phyloP scores from a whole-genome alignment of 768 basidiomycete species.

The Boletus sensibilis region DNA sequence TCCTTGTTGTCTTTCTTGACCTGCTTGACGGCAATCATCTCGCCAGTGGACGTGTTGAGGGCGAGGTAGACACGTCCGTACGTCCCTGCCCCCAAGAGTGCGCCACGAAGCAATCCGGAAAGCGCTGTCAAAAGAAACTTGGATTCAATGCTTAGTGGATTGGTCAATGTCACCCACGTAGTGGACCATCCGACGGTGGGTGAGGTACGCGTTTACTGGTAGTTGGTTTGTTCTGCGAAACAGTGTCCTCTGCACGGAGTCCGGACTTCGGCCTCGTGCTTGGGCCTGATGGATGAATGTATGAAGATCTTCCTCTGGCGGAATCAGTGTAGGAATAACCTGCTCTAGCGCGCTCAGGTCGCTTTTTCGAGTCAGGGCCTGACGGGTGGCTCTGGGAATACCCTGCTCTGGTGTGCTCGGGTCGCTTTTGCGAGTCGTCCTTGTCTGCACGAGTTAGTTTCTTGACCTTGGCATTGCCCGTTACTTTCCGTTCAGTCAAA shows the following conservation, averaged over 20 bases:
- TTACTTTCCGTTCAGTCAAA: not conserved
- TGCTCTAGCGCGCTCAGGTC: not conserved
- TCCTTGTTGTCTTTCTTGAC: slow-evolving; percentile 91
- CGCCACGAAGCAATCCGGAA: slow-evolving; percentile 94
- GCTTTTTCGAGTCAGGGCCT: not conserved
- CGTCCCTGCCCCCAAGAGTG: slow-evolving; percentile 90
- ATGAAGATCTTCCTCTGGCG: not conserved
- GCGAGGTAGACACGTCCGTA: slow-evolving; percentile 94
- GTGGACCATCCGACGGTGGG: slow-evolving; percentile 38
- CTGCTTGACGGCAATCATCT: slow-evolving; percentile 98
- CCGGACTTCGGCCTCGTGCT: not conserved
- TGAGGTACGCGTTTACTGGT: not conserved
- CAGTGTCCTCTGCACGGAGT: not conserved
- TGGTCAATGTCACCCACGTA: slow-evolving; percentile 46
- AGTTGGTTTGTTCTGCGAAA: not conserved
- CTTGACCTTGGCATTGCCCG: not conserved
- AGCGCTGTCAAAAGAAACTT: slow-evolving; percentile 48
- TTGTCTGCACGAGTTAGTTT: not conserved
- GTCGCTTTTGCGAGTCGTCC: not conserved
- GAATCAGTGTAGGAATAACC: no score
- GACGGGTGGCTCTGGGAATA: not conserved
- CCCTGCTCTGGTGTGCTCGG: not conserved
- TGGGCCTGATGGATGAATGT: not conserved
- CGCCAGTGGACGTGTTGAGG: slow-evolving; percentile 89
- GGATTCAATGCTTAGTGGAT: slow-evolving; percentile 9